Conservation (phyloP, 2,329 filamentous ascomycete genomes). For the Ceratocystis cubensis region DNA sequence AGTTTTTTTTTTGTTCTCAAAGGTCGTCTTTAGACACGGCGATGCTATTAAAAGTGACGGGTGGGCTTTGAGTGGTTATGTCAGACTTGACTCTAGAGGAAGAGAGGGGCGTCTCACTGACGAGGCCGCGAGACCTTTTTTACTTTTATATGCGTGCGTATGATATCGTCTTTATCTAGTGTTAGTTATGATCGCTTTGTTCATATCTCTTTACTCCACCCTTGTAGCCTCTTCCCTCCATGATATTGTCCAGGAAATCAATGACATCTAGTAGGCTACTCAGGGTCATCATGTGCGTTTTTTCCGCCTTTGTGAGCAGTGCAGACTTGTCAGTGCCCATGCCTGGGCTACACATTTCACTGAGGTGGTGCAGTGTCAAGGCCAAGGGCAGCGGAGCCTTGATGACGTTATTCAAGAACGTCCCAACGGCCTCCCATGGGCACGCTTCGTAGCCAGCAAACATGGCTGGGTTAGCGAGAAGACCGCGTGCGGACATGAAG, state of each 20-base stretch:
- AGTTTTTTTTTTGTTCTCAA: not conserved
- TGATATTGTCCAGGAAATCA: constrained; percentile 46
- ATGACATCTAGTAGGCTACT: constrained; percentile 45
- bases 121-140: constrained; percentile 1
- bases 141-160: constrained; percentile 4
- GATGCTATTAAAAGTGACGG: constrained; percentile 3
- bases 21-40: not conserved
- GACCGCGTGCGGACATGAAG: constrained; percentile 57
- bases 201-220: constrained; percentile 2
- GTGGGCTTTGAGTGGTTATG: not conserved
- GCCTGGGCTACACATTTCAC: constrained; percentile 52
- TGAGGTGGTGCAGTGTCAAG: constrained; percentile 51
- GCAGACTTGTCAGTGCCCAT: constrained; percentile 39
- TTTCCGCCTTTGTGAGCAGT: constrained; percentile 45
- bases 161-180: constrained; percentile 9
- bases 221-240: constrained; percentile 26
- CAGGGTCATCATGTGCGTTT: constrained; percentile 37
- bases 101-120: not conserved
- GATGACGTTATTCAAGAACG: constrained; percentile 47
- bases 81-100: not conserved
- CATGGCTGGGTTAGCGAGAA: constrained; percentile 55
- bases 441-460: constrained; percentile 46
- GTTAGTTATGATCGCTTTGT: constrained; percentile 1
- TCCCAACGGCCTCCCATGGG: constrained; percentile 50
- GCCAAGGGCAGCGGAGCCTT: constrained; percentile 49